phyloP scores from a whole-genome alignment of 108 stramenopile genomes.

The Skeletonema grethae region DNA sequence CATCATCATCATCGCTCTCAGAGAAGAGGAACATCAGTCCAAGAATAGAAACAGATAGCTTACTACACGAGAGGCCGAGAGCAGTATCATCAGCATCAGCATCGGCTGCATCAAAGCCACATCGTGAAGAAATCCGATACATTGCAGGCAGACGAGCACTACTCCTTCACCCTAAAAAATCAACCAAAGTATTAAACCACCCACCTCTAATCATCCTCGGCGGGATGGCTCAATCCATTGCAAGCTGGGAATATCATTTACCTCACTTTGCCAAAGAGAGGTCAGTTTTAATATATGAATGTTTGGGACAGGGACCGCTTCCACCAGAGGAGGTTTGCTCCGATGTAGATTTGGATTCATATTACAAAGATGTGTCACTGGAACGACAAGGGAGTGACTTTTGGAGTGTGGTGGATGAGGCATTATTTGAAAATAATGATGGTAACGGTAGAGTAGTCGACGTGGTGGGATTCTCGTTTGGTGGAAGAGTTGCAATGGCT shows the following conservation, averaged over 20 bases:
- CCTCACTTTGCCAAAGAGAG: conserved; percentile 36
- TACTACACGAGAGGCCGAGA: not conserved
- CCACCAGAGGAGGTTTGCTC: conserved; percentile 24
- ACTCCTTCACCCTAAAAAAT: conserved; percentile 10
- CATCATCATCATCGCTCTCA: not conserved
- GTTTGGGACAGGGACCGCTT: conserved; percentile 55
- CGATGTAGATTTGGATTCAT: conserved; percentile 11
- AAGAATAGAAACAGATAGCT: not conserved
- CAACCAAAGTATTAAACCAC: not conserved
- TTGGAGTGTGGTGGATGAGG: conserved; percentile 38
- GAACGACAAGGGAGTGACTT: conserved; percentile 47
- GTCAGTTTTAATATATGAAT: conserved; percentile 58
- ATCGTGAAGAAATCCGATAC: conserved; percentile 18
- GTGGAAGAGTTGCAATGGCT: conserved; percentile 69
- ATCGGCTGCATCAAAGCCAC: not conserved
- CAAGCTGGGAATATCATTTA: conserved; percentile 63
- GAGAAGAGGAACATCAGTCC: not conserved
- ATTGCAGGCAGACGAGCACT: conserved; percentile 27
- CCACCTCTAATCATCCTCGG: conserved; percentile 59
- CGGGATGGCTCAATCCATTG: conserved; percentile 65
- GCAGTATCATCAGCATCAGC: not conserved
- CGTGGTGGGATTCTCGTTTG: conserved; percentile 67
- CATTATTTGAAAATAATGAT: conserved; percentile 18
- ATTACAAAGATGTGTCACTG: conserved; percentile 48
- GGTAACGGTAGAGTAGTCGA: conserved; percentile 38